These are phyloP conservation scores for Suillus ampliporus DNA, from an alignment of 768 basidiomycete species.

Conservation along the genomic window DNA sequence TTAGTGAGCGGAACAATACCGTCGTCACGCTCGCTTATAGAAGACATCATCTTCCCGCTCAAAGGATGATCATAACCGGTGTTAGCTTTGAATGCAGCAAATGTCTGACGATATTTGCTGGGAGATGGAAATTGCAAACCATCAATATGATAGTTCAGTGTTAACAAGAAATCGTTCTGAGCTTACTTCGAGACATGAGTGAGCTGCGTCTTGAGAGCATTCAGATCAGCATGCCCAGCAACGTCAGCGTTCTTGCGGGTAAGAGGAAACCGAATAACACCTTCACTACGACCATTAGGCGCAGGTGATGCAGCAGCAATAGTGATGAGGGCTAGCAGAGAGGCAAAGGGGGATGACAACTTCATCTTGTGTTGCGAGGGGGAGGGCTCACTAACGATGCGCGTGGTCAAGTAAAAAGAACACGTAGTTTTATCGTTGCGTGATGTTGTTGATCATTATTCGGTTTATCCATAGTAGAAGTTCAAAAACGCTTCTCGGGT, in stretches of 20 bases:
- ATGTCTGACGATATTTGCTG: slow-evolving; percentile 4
- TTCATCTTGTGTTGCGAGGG: not conserved
- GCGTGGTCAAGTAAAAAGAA: not conserved
- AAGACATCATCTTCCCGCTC: slow-evolving; percentile 2
- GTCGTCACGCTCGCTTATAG: not conserved
- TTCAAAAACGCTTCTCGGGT: not conserved
- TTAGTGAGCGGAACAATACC: slow-evolving; percentile 36
- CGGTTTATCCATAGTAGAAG: not conserved
- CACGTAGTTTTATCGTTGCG: not conserved
- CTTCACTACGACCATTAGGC: not conserved
- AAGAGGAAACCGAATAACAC: slow-evolving; percentile 1
- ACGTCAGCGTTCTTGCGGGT: not conserved
- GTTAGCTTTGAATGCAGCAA: slow-evolving; percentile 53
- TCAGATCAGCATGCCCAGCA: not conserved
- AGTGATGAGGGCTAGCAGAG: not conserved
- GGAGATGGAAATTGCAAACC: not conserved
- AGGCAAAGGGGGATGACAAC: not conserved
- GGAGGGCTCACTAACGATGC: not conserved
- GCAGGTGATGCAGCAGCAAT: not conserved
- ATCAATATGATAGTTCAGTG: not conserved
- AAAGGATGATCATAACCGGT: slow-evolving; percentile 54
- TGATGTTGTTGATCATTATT: not conserved
- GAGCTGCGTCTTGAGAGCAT: not conserved
- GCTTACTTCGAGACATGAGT: not conserved
- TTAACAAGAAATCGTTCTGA: not conserved